Percentiles rank a stretch among this genome's conserved stretches.
phyloP scores from a whole-genome alignment of 75 land plant species.

The Pinus tabuliformis region DNA sequence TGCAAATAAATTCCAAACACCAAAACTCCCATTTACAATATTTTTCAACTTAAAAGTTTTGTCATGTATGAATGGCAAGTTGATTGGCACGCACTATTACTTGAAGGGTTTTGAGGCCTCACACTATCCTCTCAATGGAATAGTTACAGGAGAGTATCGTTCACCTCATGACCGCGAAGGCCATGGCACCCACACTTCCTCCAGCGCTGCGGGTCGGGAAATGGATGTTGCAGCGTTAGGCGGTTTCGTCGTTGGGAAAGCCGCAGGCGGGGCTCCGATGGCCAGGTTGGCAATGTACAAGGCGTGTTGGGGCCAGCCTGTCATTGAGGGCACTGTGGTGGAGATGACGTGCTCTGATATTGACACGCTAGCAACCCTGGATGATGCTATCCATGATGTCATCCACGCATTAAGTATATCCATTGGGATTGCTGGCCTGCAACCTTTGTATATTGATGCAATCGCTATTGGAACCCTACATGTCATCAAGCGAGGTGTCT shows the following conservation, averaged over 20 bases:
- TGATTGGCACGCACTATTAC: conserved; percentile 86
- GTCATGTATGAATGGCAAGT: conserved; percentile 36
- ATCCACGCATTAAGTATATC: conserved; percentile 86
- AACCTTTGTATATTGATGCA: conserved; percentile 60
- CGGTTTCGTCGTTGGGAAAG: conserved; percentile 65
- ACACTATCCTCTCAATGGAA: conserved; percentile 9
- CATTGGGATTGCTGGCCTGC: conserved; percentile 81
- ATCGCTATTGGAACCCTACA: conserved; percentile 91
- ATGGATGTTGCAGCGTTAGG: conserved; percentile 47
- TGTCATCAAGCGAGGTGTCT: conserved; percentile 66
- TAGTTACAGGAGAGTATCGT: conserved; percentile 38
- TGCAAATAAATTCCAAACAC: too few relatives aligned
- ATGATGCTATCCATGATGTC: conserved; percentile 82
- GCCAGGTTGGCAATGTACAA: conserved; percentile 90
- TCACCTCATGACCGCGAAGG: conserved; percentile 90
- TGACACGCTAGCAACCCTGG: conserved; percentile 92
- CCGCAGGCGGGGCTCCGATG: conserved; percentile 79
- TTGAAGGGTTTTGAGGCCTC: conserved; percentile 69
- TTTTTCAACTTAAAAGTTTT: too few relatives aligned
- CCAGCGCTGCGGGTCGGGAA: conserved; percentile 63
- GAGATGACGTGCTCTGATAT: conserved; percentile 79
- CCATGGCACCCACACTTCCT: conserved; percentile 89
- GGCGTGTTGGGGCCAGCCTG: conserved; percentile 68
- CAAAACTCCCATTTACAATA: too few relatives aligned
- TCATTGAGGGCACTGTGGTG: too few relatives aligned